phyloP scores from a whole-genome alignment of 768 basidiomycete genomes.

The Russula dissimulans region DNA sequence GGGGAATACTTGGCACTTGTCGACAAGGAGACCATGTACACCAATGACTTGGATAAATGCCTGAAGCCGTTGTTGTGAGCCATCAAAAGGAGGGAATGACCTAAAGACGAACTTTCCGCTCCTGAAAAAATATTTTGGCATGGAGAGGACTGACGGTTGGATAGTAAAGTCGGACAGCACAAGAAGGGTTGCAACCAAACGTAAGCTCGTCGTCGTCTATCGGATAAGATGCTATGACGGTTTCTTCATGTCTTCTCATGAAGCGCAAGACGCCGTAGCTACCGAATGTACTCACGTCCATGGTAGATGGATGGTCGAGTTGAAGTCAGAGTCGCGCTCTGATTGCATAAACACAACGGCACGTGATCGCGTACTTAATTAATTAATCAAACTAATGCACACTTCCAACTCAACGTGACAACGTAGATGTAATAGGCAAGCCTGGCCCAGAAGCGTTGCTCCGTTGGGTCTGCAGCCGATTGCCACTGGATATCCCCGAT shows the following conservation, averaged over 20 bases:
- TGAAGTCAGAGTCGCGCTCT: not conserved
- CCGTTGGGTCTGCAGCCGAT: slow-evolving; percentile 1
- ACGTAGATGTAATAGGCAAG: slow-evolving; percentile 1
- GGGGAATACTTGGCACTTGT: slow-evolving; percentile 55
- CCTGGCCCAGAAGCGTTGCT: slow-evolving; percentile 5
- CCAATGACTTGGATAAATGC: slow-evolving; percentile 63
- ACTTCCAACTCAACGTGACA: slow-evolving; percentile 8
- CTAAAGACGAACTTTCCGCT: slow-evolving; percentile 41
- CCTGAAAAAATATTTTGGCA: slow-evolving; percentile 58
- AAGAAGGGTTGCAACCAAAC: slow-evolving; percentile 55
- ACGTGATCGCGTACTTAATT: slow-evolving; percentile 12
- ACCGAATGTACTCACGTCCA: slow-evolving; percentile 45
- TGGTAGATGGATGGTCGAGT: not conserved
- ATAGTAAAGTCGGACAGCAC: slow-evolving; percentile 65
- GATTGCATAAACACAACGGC: not conserved
- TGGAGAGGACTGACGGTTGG: slow-evolving; percentile 51
- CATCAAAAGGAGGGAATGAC: not conserved
- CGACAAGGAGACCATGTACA: slow-evolving; percentile 44
- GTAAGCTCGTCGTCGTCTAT: slow-evolving; percentile 61
- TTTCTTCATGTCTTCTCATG: slow-evolving; percentile 43
- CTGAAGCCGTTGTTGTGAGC: slow-evolving; percentile 27
- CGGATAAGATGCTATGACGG: slow-evolving; percentile 55
- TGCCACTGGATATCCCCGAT: not conserved
- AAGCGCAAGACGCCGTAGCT: slow-evolving; percentile 57
- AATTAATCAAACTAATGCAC: not conserved